Evolutionary conservation across 805 yeast genomes (phyloP).

Genomic region (Wickerhamomyces sydowiorum): DNA sequence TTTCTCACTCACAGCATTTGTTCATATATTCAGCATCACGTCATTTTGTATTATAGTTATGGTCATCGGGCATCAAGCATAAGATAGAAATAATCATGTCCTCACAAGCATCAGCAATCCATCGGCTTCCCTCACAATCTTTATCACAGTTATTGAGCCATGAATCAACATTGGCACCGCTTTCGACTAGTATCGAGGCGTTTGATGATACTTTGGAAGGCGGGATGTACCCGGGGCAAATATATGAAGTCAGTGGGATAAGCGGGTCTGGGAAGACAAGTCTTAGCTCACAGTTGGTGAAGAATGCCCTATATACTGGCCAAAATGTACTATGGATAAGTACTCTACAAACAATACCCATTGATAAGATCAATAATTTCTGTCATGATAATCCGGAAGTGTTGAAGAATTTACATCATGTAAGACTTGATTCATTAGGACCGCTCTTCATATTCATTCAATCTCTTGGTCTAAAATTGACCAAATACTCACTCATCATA

Average conservation of each 20-base stretch:
- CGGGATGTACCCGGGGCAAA: slow-evolving; percentile 20
- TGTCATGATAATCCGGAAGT: neutral
- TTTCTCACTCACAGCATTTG: too few relatives aligned
- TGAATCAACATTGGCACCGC: slow-evolving; percentile 12
- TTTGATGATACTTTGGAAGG: slow-evolving; percentile 17
- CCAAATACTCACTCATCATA: slow-evolving; percentile 10
- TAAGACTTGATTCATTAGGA: slow-evolving; percentile 6
- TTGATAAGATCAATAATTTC: neutral
- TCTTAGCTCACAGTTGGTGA: slow-evolving; percentile 8
- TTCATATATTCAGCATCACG: too few relatives aligned
- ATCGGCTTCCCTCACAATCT: slow-evolving; percentile 14
- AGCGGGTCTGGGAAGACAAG: slow-evolving; percentile 17
- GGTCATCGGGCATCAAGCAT: too few relatives aligned
- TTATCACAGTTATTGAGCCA: slow-evolving; percentile 12
- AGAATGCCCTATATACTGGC: slow-evolving; percentile 9
- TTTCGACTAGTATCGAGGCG: slow-evolving; percentile 8
- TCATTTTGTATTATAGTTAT: too few relatives aligned
- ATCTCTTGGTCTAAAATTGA: slow-evolving; percentile 1
- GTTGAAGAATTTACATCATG: slow-evolving; percentile 1
- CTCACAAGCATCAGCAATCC: slow-evolving; percentile 3
- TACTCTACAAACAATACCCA: slow-evolving; percentile 11
- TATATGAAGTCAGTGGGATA: slow-evolving; percentile 17
- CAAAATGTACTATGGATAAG: slow-evolving; percentile 18
- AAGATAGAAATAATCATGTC: neutral
- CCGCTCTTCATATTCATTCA: slow-evolving; percentile 11